These are phyloP conservation scores for Vigna trinervia DNA, from an alignment of 306 rosid species.

Conservation along the genomic window DNA sequence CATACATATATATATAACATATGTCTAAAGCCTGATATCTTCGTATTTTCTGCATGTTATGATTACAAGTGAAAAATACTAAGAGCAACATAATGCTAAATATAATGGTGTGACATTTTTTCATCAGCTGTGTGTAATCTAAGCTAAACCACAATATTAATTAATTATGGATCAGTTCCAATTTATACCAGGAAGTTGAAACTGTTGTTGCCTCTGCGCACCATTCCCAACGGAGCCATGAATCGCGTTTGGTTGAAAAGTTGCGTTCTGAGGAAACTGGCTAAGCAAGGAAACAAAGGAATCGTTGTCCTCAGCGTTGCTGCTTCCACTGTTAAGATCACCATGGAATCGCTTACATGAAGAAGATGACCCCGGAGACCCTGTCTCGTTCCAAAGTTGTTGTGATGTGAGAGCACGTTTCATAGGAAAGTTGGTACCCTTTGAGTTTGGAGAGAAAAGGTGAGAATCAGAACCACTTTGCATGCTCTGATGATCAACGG, in stretches of 20 bases:
- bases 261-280: slow-evolving; percentile 64
- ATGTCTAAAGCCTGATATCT: slow-evolving; percentile 9
- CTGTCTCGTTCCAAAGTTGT: slow-evolving; percentile 65
- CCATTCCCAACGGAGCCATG: slow-evolving; percentile 61
- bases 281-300: slow-evolving; percentile 75
- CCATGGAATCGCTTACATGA: slow-evolving; percentile 69
- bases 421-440: slow-evolving; percentile 29
- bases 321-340: slow-evolving; percentile 60
- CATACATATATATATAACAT: not conserved
- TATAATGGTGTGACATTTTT: not conserved
- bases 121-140: not conserved
- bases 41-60: slow-evolving; percentile 7
- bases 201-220: slow-evolving; percentile 62
- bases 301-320: slow-evolving; percentile 50
- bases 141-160: slow-evolving; percentile 37
- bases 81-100: slow-evolving; percentile 34
- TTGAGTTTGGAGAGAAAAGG: slow-evolving; percentile 46
- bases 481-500: slow-evolving; percentile 38
- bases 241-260: slow-evolving; percentile 56
- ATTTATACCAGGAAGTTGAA: slow-evolving; percentile 72
- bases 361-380: slow-evolving; percentile 56
- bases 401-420: slow-evolving; percentile 56
- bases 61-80: slow-evolving; percentile 9
- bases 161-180: slow-evolving; percentile 54
- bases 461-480: slow-evolving; percentile 42